These are phyloP conservation scores for Monosporascus sp. DNA, from an alignment of 2,329 filamentous ascomycete genomes.

Conservation along the genomic window DNA sequence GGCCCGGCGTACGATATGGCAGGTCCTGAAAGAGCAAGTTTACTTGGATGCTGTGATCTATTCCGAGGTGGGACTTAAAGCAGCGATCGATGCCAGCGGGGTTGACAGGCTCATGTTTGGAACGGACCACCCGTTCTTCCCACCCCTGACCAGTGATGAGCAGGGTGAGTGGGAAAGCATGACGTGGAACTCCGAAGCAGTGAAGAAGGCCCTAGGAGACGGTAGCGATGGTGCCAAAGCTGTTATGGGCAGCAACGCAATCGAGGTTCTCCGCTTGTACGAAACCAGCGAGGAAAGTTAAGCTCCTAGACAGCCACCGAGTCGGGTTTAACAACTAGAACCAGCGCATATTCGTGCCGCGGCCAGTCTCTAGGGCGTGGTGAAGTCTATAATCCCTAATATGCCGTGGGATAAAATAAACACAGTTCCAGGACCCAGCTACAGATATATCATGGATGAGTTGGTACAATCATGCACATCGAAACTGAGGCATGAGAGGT, in stretches of 20 bases:
- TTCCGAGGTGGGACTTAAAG: slow-evolving; percentile 66
- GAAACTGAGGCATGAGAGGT: too few relatives aligned
- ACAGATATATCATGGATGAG: not conserved
- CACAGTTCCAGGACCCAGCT: too few relatives aligned
- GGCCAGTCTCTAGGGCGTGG: not conserved
- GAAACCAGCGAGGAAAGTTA: slow-evolving; percentile 6
- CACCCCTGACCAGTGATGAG: slow-evolving; percentile 60
- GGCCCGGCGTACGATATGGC: slow-evolving; percentile 47
- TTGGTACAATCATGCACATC: too few relatives aligned
- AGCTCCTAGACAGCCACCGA: not conserved
- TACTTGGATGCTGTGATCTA: slow-evolving; percentile 87
- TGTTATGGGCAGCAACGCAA: slow-evolving; percentile 29
- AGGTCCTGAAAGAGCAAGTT: slow-evolving; percentile 64
- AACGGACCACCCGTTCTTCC: slow-evolving; percentile 81
- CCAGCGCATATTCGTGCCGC: too few relatives aligned
- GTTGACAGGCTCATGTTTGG: slow-evolving; percentile 72
- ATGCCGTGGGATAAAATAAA: too few relatives aligned
- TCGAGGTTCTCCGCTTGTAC: slow-evolving; percentile 21
- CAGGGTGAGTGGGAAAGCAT: slow-evolving; percentile 67
- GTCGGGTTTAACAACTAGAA: not conserved
- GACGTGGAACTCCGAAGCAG: slow-evolving; percentile 42
- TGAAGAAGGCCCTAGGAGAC: slow-evolving; percentile 24
- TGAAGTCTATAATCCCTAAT: too few relatives aligned
- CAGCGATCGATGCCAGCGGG: slow-evolving; percentile 64
- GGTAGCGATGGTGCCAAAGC: slow-evolving; percentile 19